phyloP scores from a whole-genome alignment of 768 basidiomycete genomes.

The Boletellus ananiceps region DNA sequence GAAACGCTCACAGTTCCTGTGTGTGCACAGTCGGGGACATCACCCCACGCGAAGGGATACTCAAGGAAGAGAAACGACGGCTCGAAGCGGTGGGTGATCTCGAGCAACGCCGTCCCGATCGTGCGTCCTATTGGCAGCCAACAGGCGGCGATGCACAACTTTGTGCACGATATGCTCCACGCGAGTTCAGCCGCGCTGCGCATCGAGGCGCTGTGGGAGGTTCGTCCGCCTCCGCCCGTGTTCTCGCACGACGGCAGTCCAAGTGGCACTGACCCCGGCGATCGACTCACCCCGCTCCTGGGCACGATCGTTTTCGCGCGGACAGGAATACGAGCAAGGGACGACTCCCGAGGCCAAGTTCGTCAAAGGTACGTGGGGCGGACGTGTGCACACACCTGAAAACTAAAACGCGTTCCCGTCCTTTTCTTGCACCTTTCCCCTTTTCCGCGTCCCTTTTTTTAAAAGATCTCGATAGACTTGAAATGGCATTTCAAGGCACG shows the following conservation, averaged over 20 bases:
- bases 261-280: too few species aligned
- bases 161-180: constrained; percentile 87
- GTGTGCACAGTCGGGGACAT: constrained; percentile 78
- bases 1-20: too few species aligned
- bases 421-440: neutral
- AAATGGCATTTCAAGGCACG: constrained; percentile 81
- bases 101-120: too few species aligned
- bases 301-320: too few species aligned
- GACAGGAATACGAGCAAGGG: constrained; percentile 80
- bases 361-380: constrained; percentile 63
- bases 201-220: constrained; percentile 71
- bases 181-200: constrained; percentile 59
- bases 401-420: too few species aligned
- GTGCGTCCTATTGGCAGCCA: neutral
- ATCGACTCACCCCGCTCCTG: too few species aligned
- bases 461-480: constrained; percentile 86
- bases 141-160: constrained; percentile 87
- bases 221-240: neutral
- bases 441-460: neutral
- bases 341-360: constrained; percentile 72
- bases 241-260: neutral
- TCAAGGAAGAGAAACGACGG: constrained; percentile 72
- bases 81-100: constrained; percentile 57
- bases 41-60: constrained; percentile 80
- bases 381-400: neutral